Percentiles rank a stretch among this genome's conserved stretches.
phyloP scores from a whole-genome alignment of 179 eudicot genomes.

The Gypsophila paniculata region DNA sequence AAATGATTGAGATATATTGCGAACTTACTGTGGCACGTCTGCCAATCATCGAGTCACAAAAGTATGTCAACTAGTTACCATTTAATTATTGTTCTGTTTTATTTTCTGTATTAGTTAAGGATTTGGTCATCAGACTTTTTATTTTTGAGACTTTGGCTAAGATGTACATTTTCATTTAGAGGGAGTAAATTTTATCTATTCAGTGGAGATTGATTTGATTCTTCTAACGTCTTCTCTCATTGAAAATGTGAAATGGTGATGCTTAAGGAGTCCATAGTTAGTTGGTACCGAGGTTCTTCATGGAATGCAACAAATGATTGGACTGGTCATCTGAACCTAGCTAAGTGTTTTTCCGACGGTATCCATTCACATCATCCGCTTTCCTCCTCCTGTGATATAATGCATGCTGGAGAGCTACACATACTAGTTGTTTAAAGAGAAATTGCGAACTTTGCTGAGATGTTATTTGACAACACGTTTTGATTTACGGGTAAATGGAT shows the following conservation, averaged over 20 bases:
- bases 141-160: too few relatives aligned
- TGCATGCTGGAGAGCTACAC: background rate
- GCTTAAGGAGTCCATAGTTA: too few relatives aligned
- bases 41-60: conserved; percentile 88
- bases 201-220: too few relatives aligned
- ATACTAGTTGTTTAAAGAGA: background rate
- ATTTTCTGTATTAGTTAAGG: background rate
- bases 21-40: conserved; percentile 80
- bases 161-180: too few relatives aligned
- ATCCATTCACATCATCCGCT: background rate
- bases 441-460: background rate
- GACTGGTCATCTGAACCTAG: background rate
- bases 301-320: background rate
- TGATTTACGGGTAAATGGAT: background rate
- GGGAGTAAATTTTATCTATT: too few relatives aligned
- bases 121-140: background rate
- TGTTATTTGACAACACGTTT: background rate
- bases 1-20: conserved; percentile 75
- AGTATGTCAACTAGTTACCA: conserved; percentile 42
- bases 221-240: too few relatives aligned
- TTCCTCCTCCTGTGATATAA: background rate
- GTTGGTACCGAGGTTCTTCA: too few relatives aligned
- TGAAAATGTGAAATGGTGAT: too few relatives aligned
- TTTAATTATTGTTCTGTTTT: background rate
- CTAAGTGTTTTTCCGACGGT: background rate